Evolutionary conservation across 2,329 filamentous ascomycete genomes (phyloP), one percentile per base, ranked within the genome.

Genomic region (Aspergillus glaucus): DNA sequence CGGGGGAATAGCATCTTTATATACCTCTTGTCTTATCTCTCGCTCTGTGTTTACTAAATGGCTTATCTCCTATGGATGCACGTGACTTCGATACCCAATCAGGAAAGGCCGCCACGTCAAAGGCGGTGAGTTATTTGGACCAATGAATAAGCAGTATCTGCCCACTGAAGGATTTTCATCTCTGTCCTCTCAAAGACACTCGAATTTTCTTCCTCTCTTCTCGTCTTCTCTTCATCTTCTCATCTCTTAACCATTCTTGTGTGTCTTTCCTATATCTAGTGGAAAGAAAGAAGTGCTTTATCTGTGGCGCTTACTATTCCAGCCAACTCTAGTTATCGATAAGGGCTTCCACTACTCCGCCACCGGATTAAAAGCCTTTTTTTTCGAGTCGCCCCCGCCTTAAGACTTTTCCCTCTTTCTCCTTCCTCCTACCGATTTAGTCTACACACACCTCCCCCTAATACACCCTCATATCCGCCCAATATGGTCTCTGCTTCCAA

Each of bases 401-500:
- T 59, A 46, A 47, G 56, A 59, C 61, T 62, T 62, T 64, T 61
- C 64, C 53, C 54, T 53, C 59, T 51, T 56, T 53, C 55, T 43
- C 45, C 50, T 55, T 49, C 44, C 40, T 52, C 50, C 54, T 50
- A 45, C 48, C 54, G 49, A 44, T 50, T 50, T 43, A 45, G 42
- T 50, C 50, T 24, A 15, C 14, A 44, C 17, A 46, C 48, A 46
- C 45, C 49, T 32, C 21, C 50, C 43, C 43, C 50, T 48, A 48
- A 40, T 50, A 45, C 45, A 34, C 28, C 37, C 32, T 45, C 42
- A 8, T 40, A 41, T 47, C 21, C n/a, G 21, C 36, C 7, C 65
- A 72, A 55, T 44, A 85, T 85, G 82, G 81, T 85, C 58, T 85
- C 82, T 63, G 80, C 82, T 65, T 85, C 81, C 52, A 85, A 85